These are phyloP conservation scores for Beta vulgaris DNA, from an alignment of 148 eudicot species.

Conservation along the genomic window DNA sequence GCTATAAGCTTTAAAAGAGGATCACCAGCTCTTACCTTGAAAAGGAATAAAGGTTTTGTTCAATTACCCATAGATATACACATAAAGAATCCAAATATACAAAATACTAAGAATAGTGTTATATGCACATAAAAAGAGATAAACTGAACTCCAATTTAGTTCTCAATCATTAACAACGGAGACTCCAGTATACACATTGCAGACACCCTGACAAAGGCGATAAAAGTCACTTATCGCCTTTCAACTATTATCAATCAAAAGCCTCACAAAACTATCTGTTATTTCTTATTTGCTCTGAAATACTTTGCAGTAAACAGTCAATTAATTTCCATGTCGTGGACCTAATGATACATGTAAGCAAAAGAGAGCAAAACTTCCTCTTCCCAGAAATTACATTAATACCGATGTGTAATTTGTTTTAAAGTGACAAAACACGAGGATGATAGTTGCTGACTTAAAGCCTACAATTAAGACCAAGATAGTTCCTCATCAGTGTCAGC, in stretches of 20 bases:
- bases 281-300: too few relatives aligned
- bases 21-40: conserved; percentile 85
- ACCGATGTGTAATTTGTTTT: not conserved
- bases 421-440: not conserved
- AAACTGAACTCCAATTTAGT: not conserved
- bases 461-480: not conserved
- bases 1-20: conserved; percentile 94
- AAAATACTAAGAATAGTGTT: not conserved
- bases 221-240: too few relatives aligned
- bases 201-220: not conserved
- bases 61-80: not conserved
- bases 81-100: not conserved
- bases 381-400: not conserved
- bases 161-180: not conserved
- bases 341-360: too few relatives aligned
- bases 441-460: too few relatives aligned
- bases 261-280: too few relatives aligned
- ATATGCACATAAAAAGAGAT: not conserved
- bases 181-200: not conserved
- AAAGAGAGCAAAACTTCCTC: not conserved
- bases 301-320: too few relatives aligned
- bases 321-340: too few relatives aligned
- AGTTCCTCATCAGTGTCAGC: not conserved
- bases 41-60: conserved; percentile 10
- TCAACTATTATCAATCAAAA: too few relatives aligned